phyloP scores from a whole-genome alignment of 2,329 filamentous ascomycete species.

The Calonectria pauciramosa region DNA sequence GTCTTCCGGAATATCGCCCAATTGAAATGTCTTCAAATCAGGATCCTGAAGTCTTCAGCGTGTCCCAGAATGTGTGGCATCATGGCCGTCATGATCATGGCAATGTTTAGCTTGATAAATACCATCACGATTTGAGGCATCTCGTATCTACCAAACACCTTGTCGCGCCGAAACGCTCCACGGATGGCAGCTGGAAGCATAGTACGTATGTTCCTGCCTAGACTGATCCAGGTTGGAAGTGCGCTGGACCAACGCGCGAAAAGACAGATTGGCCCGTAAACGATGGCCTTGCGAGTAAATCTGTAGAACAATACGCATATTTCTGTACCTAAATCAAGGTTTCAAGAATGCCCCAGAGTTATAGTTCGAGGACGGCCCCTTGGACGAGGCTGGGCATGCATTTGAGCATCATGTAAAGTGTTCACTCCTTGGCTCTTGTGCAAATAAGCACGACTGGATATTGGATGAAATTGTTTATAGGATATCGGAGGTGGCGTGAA shows the following conservation, averaged over 20 bases:
- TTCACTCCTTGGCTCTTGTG: too few relatives aligned
- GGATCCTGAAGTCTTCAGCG: background rate
- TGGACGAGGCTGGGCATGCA: too few relatives aligned
- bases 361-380: too few relatives aligned
- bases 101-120: background rate
- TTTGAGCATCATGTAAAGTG: too few relatives aligned
- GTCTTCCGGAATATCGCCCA: background rate
- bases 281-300: background rate
- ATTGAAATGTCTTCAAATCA: background rate
- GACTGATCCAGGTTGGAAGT: background rate
- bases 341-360: too few relatives aligned
- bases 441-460: too few relatives aligned
- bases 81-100: background rate
- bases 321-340: too few relatives aligned
- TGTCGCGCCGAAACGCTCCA: background rate
- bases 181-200: background rate
- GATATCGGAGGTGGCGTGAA: background rate
- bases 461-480: background rate
- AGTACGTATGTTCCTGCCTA: background rate
- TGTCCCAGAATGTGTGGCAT: background rate
- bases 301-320: too few relatives aligned
- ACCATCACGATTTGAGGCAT: background rate
- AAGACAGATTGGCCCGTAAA: background rate
- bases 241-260: background rate
- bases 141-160: background rate